These are phyloP conservation scores for Cladosporium sp. DNA, from an alignment of 2,329 filamentous ascomycete species.

Conservation along the genomic window DNA sequence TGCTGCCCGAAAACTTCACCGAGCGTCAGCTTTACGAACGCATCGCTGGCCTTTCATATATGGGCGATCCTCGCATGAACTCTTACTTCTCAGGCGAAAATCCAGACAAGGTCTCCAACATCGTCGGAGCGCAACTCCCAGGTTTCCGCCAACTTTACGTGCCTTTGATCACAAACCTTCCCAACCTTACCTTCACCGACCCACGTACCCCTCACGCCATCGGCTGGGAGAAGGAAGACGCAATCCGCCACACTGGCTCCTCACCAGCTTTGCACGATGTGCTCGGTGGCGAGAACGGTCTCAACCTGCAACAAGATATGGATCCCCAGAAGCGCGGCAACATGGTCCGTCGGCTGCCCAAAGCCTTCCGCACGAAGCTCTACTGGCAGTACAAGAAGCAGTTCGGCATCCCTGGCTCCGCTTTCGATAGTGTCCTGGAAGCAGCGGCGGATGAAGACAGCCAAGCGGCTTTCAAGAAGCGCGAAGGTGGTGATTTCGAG, in stretches of 20 bases:
- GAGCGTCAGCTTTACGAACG: conserved; percentile 86
- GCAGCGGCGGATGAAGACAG: conserved; percentile 70
- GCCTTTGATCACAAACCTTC: conserved; percentile 83
- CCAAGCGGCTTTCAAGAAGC: conserved; percentile 64
- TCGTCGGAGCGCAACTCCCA: conserved; percentile 84
- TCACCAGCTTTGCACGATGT: conserved; percentile 57
- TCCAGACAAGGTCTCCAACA: conserved; percentile 88
- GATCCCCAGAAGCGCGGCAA: conserved; percentile 86
- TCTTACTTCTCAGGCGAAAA: conserved; percentile 74
- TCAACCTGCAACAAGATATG: conserved; percentile 83
- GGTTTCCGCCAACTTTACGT: conserved; percentile 92
- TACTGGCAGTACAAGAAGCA: conserved; percentile 96
- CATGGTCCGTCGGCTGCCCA: conserved; percentile 90
- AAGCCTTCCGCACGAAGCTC: conserved; percentile 79
- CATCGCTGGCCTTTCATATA: conserved; percentile 89
- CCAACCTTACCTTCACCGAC: conserved; percentile 79
- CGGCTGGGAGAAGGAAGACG: conserved; percentile 41
- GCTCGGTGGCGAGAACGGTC: conserved; percentile 58
- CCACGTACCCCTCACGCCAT: conserved; percentile 53
- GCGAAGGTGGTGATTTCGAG: conserved; percentile 83
- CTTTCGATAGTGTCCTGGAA: conserved; percentile 83
- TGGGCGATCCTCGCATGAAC: conserved; percentile 94
- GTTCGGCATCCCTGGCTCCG: conserved; percentile 76
- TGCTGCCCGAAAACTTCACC: conserved; percentile 80
- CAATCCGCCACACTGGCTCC: conserved; percentile 37